Evolutionary conservation across 345 rosid species (phyloP).

Genomic region (Streptanthus diversifolius): DNA sequence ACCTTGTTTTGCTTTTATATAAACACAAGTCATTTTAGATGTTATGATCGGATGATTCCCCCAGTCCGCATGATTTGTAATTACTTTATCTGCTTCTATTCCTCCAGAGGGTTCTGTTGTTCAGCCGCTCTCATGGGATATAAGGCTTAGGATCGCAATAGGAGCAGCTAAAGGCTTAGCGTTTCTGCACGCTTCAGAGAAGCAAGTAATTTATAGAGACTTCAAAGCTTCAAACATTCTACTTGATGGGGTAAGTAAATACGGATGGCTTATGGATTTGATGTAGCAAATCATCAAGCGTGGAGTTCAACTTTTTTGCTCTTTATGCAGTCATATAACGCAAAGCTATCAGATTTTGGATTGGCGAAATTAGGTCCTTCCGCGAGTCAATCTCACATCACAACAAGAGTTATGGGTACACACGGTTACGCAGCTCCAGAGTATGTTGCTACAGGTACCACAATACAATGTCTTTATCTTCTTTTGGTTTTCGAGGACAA

Average conservation of each 20-base stretch:
- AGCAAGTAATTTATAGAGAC: slow-evolving; percentile 85
- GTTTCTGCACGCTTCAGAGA: slow-evolving; percentile 76
- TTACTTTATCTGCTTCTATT: background rate
- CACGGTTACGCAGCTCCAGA: slow-evolving; percentile 97
- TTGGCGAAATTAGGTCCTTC: slow-evolving; percentile 95
- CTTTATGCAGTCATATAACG: slow-evolving; percentile 62
- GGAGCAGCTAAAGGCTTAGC: slow-evolving; percentile 86
- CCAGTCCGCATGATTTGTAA: background rate
- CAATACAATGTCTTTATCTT: background rate
- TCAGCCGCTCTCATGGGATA: slow-evolving; percentile 78
- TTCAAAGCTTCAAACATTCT: slow-evolving; percentile 91
- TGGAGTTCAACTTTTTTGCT: background rate
- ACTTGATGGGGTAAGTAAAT: slow-evolving; percentile 68
- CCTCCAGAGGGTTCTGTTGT: slow-evolving; percentile 66
- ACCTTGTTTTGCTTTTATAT: background rate
- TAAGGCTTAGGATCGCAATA: slow-evolving; percentile 65
- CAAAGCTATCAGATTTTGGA: slow-evolving; percentile 94
- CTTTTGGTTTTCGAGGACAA: background rate
- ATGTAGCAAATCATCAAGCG: background rate
- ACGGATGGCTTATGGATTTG: background rate
- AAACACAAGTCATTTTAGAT: background rate
- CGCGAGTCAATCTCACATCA: slow-evolving; percentile 89
- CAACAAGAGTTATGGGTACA: slow-evolving; percentile 96
- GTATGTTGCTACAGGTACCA: slow-evolving; percentile 83
- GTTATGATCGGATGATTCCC: background rate